These are phyloP conservation scores for Hysterangium stoloniferum DNA, from an alignment of 768 basidiomycete species.

Conservation along the genomic window DNA sequence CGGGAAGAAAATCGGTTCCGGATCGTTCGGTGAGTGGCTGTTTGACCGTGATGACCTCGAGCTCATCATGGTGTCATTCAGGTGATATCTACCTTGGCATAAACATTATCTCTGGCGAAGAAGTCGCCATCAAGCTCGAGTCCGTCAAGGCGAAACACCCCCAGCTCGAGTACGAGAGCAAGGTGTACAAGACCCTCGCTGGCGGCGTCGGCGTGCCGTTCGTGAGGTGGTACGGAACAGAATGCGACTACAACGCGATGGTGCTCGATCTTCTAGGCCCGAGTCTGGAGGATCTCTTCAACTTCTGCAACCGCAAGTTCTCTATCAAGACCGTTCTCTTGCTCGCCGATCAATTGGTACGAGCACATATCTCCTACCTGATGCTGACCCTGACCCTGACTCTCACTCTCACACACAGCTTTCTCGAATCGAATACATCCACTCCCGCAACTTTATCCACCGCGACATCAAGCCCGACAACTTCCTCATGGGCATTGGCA, in stretches of 20 bases:
- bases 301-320: conserved; percentile 97
- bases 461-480: conserved; percentile 99
- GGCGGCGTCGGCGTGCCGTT: conserved; percentile 99
- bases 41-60: background rate
- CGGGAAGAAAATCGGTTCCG: conserved; percentile 98
- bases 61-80: conserved; percentile 22
- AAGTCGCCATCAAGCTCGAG: conserved; percentile 99
- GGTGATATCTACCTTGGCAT: conserved; percentile 99
- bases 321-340: conserved; percentile 93
- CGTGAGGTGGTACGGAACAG: conserved; percentile 89
- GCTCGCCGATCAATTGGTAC: conserved; percentile 90
- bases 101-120: conserved; percentile 99
- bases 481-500: conserved; percentile 99
- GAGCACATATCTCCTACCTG: conserved; percentile 22
- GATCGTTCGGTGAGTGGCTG: conserved; percentile 78
- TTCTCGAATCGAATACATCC: conserved; percentile 98
- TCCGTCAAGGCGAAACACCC: conserved; percentile 99
- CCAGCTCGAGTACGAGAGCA: conserved; percentile 97
- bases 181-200: conserved; percentile 95
- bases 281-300: conserved; percentile 83
- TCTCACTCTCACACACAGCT: conserved; percentile 47
- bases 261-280: conserved; percentile 89
- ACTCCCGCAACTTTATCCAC: conserved; percentile 97
- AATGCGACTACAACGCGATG: conserved; percentile 99
- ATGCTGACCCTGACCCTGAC: background rate